These are phyloP conservation scores for Calvatia gigantea DNA, from an alignment of 768 basidiomycete genomes.

Conservation along the genomic window DNA sequence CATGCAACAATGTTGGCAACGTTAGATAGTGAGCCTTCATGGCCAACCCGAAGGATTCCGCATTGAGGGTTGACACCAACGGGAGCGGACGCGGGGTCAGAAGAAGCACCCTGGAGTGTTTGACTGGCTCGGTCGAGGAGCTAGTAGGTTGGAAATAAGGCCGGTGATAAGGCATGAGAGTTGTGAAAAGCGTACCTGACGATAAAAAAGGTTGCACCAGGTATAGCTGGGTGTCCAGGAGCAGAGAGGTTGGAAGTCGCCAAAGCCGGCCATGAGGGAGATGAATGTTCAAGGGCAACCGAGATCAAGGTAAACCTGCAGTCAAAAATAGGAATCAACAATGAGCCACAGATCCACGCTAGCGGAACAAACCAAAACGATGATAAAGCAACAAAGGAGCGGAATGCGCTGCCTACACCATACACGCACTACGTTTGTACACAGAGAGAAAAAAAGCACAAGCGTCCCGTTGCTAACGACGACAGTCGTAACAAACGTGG, in stretches of 20 bases:
- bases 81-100: conserved; percentile 52
- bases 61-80: conserved; percentile 83
- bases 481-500: background rate
- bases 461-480: background rate
- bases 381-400: background rate
- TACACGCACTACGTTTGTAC: background rate
- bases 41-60: conserved; percentile 63
- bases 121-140: conserved; percentile 28
- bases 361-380: background rate
- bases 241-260: conserved; percentile 71
- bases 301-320: conserved; percentile 1
- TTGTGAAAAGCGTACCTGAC: conserved; percentile 57
- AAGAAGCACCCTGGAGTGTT: conserved; percentile 37
- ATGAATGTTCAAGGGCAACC: background rate
- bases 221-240: conserved; percentile 73
- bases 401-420: background rate
- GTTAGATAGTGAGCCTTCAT: conserved; percentile 66
- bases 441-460: background rate
- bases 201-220: conserved; percentile 94
- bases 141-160: conserved; percentile 23
- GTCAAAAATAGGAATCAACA: background rate
- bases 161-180: conserved; percentile 18
- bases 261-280: conserved; percentile 50
- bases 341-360: background rate
- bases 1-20: conserved; percentile 85